Conservation (phyloP, 2,329 filamentous ascomycete species). For the Nemania diffusa region DNA sequence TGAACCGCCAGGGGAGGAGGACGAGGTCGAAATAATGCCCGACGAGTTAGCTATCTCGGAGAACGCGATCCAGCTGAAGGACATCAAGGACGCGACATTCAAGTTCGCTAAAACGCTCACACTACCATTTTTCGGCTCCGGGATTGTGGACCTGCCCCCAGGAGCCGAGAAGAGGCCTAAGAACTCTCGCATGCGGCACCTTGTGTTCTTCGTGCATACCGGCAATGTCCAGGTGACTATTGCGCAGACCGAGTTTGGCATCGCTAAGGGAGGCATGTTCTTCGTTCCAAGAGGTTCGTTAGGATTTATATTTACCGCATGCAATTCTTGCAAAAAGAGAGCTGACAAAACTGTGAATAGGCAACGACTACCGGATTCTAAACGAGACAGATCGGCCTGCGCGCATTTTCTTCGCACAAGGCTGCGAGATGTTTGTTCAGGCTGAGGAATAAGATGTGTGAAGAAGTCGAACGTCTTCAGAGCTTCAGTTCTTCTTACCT, state of each 20-base stretch:
- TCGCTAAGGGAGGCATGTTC: constrained; percentile 88
- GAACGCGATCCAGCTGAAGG: constrained; percentile 65
- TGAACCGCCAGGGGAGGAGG: constrained; percentile 64
- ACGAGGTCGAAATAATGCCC: constrained; percentile 63
- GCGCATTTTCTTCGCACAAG: constrained; percentile 92
- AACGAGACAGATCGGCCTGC: constrained; percentile 80
- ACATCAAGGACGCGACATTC: constrained; percentile 76
- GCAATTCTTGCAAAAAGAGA: constrained; percentile 6
- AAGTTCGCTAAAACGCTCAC: constrained; percentile 89
- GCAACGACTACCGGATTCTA: constrained; percentile 91
- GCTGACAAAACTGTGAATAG: constrained; percentile 57
- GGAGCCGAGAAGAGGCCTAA: constrained; percentile 87
- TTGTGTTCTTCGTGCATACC: constrained; percentile 91
- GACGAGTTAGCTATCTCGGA: constrained; percentile 68
- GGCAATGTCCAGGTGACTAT: constrained; percentile 85
- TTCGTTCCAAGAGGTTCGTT: constrained; percentile 91
- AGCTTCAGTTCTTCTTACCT: not conserved
- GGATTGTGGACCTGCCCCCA: constrained; percentile 87
- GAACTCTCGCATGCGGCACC: constrained; percentile 95
- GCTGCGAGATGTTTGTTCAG: constrained; percentile 65
- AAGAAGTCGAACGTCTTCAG: not conserved
- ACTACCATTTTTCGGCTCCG: constrained; percentile 86
- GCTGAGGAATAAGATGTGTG: constrained; percentile 14
- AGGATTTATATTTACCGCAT: constrained; percentile 13
- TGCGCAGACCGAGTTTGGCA: constrained; percentile 79